Percentiles rank a stretch among this genome's conserved stretches.
phyloP scores from a whole-genome alignment of 129 eudicot species.

The Calendula officinalis region DNA sequence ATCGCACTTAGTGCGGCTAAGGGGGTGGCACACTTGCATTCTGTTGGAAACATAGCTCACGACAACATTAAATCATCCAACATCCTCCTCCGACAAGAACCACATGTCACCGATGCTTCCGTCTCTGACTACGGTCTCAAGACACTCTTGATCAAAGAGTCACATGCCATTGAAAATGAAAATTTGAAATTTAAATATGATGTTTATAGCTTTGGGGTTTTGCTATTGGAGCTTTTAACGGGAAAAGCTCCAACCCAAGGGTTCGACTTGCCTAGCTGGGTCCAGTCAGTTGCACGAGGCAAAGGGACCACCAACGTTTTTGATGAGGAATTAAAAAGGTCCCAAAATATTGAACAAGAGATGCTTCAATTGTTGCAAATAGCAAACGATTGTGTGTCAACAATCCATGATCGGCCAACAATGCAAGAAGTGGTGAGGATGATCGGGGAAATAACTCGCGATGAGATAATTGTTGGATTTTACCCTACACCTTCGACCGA shows the following conservation, averaged over 20 bases:
- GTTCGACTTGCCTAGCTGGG: conserved; percentile 91
- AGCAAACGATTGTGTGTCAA: conserved; percentile 81
- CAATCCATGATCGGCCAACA: conserved; percentile 68
- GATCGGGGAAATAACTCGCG: conserved; percentile 78
- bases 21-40: conserved; percentile 72
- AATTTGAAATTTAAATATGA: conserved; percentile 71
- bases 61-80: conserved; percentile 94
- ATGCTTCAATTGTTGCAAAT: conserved; percentile 91
- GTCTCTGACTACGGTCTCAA: conserved; percentile 80
- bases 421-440: conserved; percentile 78
- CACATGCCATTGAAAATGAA: conserved; percentile 55
- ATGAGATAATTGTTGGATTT: conserved; percentile 74
- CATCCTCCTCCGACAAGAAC: conserved; percentile 61
- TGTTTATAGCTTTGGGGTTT: conserved; percentile 87
- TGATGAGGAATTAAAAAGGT: conserved; percentile 75
- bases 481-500: conserved; percentile 77
- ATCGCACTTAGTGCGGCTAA: conserved; percentile 69
- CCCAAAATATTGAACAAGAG: conserved; percentile 76
- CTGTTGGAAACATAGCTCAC: conserved; percentile 65
- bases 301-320: conserved; percentile 97
- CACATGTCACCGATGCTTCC: conserved; percentile 37
- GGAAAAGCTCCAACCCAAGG: conserved; percentile 96
- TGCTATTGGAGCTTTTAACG: conserved; percentile 71
- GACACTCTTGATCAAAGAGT: conserved; percentile 42
- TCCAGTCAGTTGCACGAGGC: conserved; percentile 78